Evolutionary conservation across 2,329 filamentous ascomycete species (phyloP), one percentile per base, ranked within the genome.

Genomic region (Claviceps africana): DNA sequence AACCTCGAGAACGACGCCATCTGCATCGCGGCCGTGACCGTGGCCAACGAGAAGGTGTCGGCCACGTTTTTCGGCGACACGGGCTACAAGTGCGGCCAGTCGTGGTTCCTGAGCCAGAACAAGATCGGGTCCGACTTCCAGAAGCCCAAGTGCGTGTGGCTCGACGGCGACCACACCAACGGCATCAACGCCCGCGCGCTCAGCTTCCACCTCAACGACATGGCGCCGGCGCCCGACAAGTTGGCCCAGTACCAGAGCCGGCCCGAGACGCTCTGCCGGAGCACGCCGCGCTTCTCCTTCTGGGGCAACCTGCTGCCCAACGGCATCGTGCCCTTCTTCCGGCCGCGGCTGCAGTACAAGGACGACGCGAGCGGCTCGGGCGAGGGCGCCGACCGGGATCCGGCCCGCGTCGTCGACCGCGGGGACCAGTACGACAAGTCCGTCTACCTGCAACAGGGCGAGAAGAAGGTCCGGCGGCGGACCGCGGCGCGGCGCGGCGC

Each of bases 271-370:
- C 42, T 59, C 10, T 61, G 59, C 53, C 28, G 51, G 19, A 60
- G 55, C 25, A 58, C 58, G 15, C 57, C 57, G 11, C 59, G 58
- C n/a, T 60, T 57, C 37, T 52, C 58, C 2, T 59, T 51, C 50
- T 57, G 57, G 58, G 52, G 35, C 1, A 53, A 56, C 39, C 31
- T 60, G 30, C 33, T 53, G 8, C 54, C 58, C 17, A 56, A 62
- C 39, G 55, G 55, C 19, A 47, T 49, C 28, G 56, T 62, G 22
- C 61, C 59, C 17, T 56, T 61, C 39, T 64, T 62, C 54, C 51
- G 60, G 25, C 60, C 60, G 15, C 52, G 53, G 1, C 53, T 64
- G 40, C 50, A 62, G n/a, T 63, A 64, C 50, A 51, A 57, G 9
- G 50, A 40, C 1, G 49, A 62, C 43, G 52, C 55, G 1, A 22